phyloP scores from a whole-genome alignment of 148 eudicot species.

The Amaranthus hypochondriacus region DNA sequence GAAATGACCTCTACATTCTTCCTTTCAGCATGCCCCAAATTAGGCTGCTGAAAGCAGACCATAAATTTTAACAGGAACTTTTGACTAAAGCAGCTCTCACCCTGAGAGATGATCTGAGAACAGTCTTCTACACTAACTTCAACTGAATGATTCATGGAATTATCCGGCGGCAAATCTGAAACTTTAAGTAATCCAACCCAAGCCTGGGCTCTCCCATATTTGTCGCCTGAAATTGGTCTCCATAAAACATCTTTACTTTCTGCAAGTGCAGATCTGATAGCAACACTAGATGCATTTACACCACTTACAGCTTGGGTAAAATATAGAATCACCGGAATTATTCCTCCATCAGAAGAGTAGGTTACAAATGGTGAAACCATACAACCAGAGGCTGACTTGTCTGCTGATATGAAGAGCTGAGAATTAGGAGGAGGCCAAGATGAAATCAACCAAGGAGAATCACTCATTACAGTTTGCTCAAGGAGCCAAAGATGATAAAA shows the following conservation, averaged over 20 bases:
- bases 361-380: constrained; percentile 20
- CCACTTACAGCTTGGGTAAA: constrained; percentile 70
- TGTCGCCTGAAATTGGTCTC: constrained; percentile 56
- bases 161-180: constrained; percentile 31
- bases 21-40: constrained; percentile 26
- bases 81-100: constrained; percentile 35
- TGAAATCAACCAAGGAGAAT: constrained; percentile 47
- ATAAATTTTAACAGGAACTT: constrained; percentile 40
- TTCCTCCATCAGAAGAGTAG: constrained; percentile 22
- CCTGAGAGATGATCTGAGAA: constrained; percentile 43
- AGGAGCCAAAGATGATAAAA: constrained; percentile 96
- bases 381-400: constrained; percentile 22
- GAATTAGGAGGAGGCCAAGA: constrained; percentile 69
- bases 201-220: constrained; percentile 38
- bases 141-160: constrained; percentile 36
- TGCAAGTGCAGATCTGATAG: constrained; percentile 38
- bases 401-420: constrained; percentile 30
- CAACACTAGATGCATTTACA: constrained; percentile 53
- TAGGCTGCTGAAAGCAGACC: constrained; percentile 32
- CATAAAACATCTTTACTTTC: constrained; percentile 40
- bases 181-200: constrained; percentile 56
- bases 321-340: constrained; percentile 59
- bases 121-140: constrained; percentile 45
- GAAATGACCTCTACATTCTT: constrained; percentile 32
- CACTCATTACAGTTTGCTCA: constrained; percentile 56